phyloP scores from a whole-genome alignment of 345 rosid genomes.

The Gossypium stocksii region DNA sequence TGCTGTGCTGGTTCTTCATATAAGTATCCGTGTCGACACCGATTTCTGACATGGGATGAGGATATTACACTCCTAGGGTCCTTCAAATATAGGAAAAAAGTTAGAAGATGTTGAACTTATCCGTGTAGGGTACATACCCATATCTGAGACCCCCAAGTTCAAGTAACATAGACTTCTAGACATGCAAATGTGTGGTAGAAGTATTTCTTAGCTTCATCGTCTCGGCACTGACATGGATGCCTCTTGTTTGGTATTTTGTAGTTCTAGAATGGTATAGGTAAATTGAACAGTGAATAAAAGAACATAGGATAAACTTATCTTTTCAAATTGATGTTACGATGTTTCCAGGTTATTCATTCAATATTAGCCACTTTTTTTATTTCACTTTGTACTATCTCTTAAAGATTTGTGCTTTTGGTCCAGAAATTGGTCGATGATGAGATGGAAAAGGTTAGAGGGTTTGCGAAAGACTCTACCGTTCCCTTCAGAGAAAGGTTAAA shows the following conservation, averaged over 20 bases:
- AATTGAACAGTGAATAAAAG: not conserved
- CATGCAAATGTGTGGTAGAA: not conserved
- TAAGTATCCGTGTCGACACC: not conserved
- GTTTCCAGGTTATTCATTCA: not conserved
- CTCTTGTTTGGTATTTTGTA: not conserved
- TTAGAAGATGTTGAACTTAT: not conserved
- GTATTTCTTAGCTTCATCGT: not conserved
- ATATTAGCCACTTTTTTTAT: not conserved
- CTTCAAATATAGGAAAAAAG: not conserved
- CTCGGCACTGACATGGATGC: not conserved
- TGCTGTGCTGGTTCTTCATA: not conserved
- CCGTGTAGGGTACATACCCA: not conserved
- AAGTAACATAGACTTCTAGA: not conserved
- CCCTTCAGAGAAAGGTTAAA: constrained; percentile 90
- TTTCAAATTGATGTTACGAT: not conserved
- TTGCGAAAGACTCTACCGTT: constrained; percentile 69
- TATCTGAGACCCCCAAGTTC: not conserved
- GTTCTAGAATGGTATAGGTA: not conserved
- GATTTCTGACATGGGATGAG: not conserved
- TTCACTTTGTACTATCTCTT: not conserved
- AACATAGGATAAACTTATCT: not conserved
- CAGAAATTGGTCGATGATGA: constrained; percentile 87
- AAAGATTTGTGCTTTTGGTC: not conserved
- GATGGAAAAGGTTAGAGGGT: constrained; percentile 87
- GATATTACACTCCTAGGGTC: not conserved